Percentiles rank a stretch among this genome's conserved stretches.
Conservation (phyloP, 495 filamentous ascomycete genomes). For the Penicillium longicatenatum region DNA sequence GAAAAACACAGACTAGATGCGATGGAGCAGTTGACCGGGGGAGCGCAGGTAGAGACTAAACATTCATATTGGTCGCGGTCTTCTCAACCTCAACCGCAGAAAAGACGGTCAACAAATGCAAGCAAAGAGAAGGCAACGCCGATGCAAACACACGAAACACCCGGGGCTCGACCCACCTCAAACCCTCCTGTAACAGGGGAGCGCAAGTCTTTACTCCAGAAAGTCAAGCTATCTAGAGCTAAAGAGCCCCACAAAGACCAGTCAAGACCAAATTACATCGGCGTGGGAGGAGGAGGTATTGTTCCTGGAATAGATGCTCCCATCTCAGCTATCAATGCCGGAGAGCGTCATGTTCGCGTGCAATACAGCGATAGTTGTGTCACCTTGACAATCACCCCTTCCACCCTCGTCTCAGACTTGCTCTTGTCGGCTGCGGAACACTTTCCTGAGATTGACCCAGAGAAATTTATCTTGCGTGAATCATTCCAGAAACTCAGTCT, state of each 20-base stretch:
- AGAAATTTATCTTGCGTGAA: constrained; percentile 71
- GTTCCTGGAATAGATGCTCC: constrained; percentile 77
- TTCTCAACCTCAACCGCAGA: constrained; percentile 12
- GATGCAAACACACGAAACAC: not conserved
- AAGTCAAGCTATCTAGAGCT: constrained; percentile 24
- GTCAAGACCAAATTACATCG: constrained; percentile 26
- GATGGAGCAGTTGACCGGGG: constrained; percentile 41
- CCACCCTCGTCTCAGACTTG: constrained; percentile 75
- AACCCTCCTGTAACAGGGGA: not conserved
- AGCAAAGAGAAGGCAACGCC: constrained; percentile 2
- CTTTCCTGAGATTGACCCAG: constrained; percentile 60
- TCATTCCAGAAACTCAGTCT: constrained; percentile 74
- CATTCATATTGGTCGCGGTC: constrained; percentile 10
- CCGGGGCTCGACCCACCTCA: not conserved
- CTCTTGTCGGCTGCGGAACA: constrained; percentile 58
- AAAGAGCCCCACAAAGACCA: constrained; percentile 21
- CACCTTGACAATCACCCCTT: constrained; percentile 65
- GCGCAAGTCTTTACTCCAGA: constrained; percentile 31
- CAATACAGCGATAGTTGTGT: constrained; percentile 64
- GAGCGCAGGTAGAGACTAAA: constrained; percentile 17
- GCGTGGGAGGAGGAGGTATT: constrained; percentile 45
- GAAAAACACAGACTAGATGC: constrained; percentile 42
- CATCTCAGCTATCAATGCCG: constrained; percentile 80
- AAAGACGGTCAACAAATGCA: constrained; percentile 9
- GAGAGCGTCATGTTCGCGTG: constrained; percentile 71